These are phyloP conservation scores for Chrysoporthe deuterocubensis DNA, from an alignment of 2,329 filamentous ascomycete genomes.

Conservation along the genomic window DNA sequence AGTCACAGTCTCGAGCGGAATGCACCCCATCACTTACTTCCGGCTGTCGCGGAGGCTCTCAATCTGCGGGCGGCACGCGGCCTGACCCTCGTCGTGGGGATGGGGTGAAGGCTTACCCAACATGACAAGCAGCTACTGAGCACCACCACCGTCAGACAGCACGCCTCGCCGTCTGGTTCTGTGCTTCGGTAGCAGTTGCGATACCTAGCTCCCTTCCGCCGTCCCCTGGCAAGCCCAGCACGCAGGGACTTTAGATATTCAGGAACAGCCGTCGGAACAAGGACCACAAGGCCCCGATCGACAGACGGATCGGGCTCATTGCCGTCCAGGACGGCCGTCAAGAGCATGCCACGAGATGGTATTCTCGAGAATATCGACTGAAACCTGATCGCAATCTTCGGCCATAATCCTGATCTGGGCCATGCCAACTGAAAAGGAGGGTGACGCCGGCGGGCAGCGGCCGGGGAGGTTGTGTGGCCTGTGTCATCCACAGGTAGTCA, in stretches of 20 bases:
- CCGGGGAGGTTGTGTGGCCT: constrained; percentile 15
- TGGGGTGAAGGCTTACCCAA: not conserved
- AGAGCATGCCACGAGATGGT: constrained; percentile 8
- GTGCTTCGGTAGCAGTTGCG: not conserved
- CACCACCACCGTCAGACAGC: not conserved
- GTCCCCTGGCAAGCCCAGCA: not conserved
- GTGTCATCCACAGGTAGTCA: constrained; percentile 12
- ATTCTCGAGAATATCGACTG: constrained; percentile 18
- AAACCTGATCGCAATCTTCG: constrained; percentile 24
- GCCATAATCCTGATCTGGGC: constrained; percentile 12
- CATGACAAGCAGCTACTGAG: not conserved
- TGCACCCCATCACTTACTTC: not conserved
- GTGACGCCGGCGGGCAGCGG: constrained; percentile 13
- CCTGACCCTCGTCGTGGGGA: not conserved
- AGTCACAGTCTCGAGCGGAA: not conserved
- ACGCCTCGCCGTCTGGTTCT: not conserved
- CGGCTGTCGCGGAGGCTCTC: not conserved
- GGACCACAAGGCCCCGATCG: constrained; percentile 6
- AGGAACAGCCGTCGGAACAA: not conserved
- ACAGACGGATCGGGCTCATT: not conserved
- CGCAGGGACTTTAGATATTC: constrained; percentile 9
- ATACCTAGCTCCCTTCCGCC: not conserved
- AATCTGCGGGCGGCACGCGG: too few relatives aligned
- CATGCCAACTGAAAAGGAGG: constrained; percentile 1
- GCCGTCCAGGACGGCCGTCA: not conserved